Base-by-base conservation (phyloP, 169 alveolate genomes). In the Cryptosporidium parvum region DNA sequence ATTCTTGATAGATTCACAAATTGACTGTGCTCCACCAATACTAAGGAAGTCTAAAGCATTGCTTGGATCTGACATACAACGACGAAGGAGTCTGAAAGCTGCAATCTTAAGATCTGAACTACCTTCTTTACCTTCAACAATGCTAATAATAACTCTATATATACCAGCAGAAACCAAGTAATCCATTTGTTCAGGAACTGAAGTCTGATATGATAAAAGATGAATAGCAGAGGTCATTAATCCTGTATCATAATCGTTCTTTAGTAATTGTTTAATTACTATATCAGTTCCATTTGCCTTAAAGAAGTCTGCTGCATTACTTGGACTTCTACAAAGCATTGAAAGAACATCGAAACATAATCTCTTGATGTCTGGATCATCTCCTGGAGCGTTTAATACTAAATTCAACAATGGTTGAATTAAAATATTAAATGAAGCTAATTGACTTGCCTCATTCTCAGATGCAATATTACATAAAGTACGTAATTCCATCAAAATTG, bases 41-140 rank as follows among this genome's bases (percentile, higher is more conserved):
- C 95, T 93, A 91, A 97, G 94, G 84, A 95, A 95, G 71, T 94
- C 96, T 69, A 94, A 93, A 7, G 97, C 98, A 86, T 95, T 94
- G 65, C 94, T 97, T 58, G 95, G 96, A 31, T 94, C 93, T 68
- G 91, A 92, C 39, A 95, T 91, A 84, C 95, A 91, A 71, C 97
- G 96, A 37, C 98, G 69, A n/a, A 94, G 91, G 69, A 97, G 94
- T 23, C 98, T 92, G 39, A 96, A 86, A 29, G 95, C 93, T 42
- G 96, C 94, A 1, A 96, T 95, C 70, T 95, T 93, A 21, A 95
- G 93, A 70, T 95, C 98, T 33, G 94, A 94, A 44, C 95, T 89
- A 23, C 89, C 89, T 1, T 80, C 89, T 21, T 80, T 59, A 7
- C 69, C 92, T 53, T 92, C 93, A n/a, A 92, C 91, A 73, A 92